Conservation (phyloP, 768 basidiomycete genomes). For the Xanthoconium stramineum region DNA sequence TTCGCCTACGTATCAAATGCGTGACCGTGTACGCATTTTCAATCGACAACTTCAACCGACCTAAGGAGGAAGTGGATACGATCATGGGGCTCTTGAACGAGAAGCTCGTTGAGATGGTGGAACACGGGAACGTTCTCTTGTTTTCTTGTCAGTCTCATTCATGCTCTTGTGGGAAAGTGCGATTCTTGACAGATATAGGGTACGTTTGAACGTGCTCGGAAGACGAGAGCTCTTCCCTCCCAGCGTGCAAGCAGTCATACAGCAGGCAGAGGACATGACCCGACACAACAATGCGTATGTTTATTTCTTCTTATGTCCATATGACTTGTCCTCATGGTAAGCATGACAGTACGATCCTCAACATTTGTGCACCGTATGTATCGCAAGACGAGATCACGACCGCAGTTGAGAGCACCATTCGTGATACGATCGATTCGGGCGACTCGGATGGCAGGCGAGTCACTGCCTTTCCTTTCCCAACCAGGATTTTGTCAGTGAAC, state of each 20-base stretch:
- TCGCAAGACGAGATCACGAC: slow-evolving; percentile 88
- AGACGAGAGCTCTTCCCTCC: slow-evolving; percentile 69
- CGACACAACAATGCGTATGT: slow-evolving; percentile 64
- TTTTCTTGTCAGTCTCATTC: background rate
- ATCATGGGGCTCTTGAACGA: slow-evolving; percentile 81
- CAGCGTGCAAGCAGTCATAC: slow-evolving; percentile 64
- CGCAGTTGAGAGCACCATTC: slow-evolving; percentile 48
- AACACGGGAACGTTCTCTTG: slow-evolving; percentile 64
- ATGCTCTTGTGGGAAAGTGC: slow-evolving; percentile 45
- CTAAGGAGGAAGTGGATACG: slow-evolving; percentile 78
- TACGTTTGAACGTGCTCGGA: slow-evolving; percentile 82
- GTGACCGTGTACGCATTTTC: slow-evolving; percentile 96
- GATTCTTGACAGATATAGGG: slow-evolving; percentile 74
- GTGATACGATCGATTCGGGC: slow-evolving; percentile 32
- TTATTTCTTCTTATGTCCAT: background rate
- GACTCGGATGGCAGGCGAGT: slow-evolving; percentile 25
- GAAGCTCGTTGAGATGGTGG: slow-evolving; percentile 71
- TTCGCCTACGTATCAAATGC: slow-evolving; percentile 74
- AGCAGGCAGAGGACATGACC: slow-evolving; percentile 74
- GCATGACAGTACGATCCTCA: slow-evolving; percentile 69
- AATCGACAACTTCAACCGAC: slow-evolving; percentile 93
- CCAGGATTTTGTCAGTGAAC: no score
- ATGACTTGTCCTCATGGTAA: background rate
- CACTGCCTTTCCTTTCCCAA: no score
- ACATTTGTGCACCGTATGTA: slow-evolving; percentile 84